phyloP scores from a whole-genome alignment of 441 rosid species.

The California macrophylla region DNA sequence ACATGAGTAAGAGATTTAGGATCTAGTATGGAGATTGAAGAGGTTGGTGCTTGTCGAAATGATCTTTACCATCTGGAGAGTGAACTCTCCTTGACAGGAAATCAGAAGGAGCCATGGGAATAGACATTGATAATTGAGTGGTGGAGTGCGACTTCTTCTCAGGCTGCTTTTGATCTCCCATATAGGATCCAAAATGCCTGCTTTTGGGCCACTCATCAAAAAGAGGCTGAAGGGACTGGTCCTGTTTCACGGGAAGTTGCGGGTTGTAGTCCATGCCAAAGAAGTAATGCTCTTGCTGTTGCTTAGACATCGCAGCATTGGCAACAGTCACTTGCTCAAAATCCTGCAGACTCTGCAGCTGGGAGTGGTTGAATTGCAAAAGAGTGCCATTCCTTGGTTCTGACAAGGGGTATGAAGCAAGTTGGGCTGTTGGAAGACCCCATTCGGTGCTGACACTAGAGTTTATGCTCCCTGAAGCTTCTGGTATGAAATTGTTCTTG shows the following conservation, averaged over 20 bases:
- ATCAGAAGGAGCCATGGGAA: background rate
- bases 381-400: conserved; percentile 21
- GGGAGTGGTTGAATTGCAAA: conserved; percentile 16
- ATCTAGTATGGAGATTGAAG: too few species aligned
- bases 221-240: conserved; percentile 26
- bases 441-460: conserved; percentile 17
- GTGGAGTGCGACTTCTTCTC: background rate
- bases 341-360: conserved; percentile 24
- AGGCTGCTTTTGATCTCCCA: background rate
- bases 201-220: conserved; percentile 29
- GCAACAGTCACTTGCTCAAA: conserved; percentile 9
- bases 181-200: conserved; percentile 21
- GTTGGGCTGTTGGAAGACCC: conserved; percentile 16
- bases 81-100: background rate
- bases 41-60: too few species aligned
- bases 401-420: conserved; percentile 16
- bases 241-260: background rate
- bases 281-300: conserved; percentile 27
- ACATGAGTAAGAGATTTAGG: background rate
- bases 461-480: conserved; percentile 18
- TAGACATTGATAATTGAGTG: background rate
- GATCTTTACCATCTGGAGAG: background rate
- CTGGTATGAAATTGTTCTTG: conserved; percentile 20
- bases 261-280: conserved; percentile 26
- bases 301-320: conserved; percentile 21